These are phyloP conservation scores for Diaporthe eres DNA, from an alignment of 2,329 filamentous ascomycete species.

Conservation along the genomic window DNA sequence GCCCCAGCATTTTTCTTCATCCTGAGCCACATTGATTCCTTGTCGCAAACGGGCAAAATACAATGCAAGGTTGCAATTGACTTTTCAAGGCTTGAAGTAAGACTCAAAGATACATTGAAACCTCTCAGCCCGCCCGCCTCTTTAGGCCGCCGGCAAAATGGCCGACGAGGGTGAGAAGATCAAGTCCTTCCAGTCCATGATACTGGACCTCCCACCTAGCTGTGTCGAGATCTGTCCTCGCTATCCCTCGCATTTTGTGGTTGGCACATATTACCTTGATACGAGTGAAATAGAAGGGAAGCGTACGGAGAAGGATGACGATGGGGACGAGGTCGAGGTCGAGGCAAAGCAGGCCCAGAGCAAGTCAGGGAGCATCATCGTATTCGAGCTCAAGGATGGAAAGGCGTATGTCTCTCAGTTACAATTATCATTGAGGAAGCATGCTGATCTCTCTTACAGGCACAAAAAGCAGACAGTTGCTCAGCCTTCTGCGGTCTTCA, in stretches of 20 bases:
- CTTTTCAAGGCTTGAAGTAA: neutral
- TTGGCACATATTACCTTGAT: slow-evolving; percentile 88
- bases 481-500: slow-evolving; percentile 82
- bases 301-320: slow-evolving; percentile 44
- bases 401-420: slow-evolving; percentile 66
- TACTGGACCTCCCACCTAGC: slow-evolving; percentile 78
- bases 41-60: neutral
- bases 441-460: slow-evolving; percentile 55
- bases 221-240: slow-evolving; percentile 81
- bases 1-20: neutral
- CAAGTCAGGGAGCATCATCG: slow-evolving; percentile 80
- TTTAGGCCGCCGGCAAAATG: slow-evolving; percentile 4
- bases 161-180: slow-evolving; percentile 31
- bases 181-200: slow-evolving; percentile 56
- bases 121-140: neutral
- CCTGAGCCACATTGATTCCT: neutral
- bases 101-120: neutral
- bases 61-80: neutral
- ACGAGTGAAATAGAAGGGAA: slow-evolving; percentile 50
- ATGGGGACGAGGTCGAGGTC: slow-evolving; percentile 44
- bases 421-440: slow-evolving; percentile 37
- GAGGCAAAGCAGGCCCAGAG: slow-evolving; percentile 65
- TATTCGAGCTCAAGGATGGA: slow-evolving; percentile 70
- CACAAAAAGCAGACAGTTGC: slow-evolving; percentile 69
- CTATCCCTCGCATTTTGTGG: slow-evolving; percentile 76